These are phyloP conservation scores for Durio zibethinus DNA, from an alignment of 345 rosid genomes.

Conservation along the genomic window DNA sequence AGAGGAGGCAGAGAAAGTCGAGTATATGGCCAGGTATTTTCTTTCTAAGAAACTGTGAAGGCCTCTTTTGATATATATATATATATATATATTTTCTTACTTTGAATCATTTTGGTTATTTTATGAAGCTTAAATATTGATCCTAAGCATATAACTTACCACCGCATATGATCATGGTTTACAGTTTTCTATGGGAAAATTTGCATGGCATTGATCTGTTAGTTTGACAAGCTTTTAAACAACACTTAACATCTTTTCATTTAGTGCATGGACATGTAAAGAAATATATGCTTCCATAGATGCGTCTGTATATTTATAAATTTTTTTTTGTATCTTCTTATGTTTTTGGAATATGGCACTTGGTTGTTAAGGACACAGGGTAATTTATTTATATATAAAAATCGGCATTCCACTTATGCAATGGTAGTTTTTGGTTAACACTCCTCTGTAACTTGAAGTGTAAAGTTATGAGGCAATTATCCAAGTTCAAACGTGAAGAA, in stretches of 20 bases:
- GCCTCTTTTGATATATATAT: not conserved
- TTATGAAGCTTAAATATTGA: not conserved
- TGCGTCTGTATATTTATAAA: not conserved
- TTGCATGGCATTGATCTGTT: not conserved
- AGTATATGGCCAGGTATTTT: slow-evolving; percentile 75
- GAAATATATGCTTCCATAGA: not conserved
- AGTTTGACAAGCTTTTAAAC: not conserved
- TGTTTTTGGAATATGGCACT: not conserved
- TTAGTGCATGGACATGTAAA: not conserved
- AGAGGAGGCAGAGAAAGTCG: slow-evolving; percentile 94
- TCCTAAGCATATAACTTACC: not conserved
- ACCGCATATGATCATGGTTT: not conserved
- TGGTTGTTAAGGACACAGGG: not conserved
- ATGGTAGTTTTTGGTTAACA: not conserved
- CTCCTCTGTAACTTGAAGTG: not conserved
- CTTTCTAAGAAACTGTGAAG: slow-evolving; percentile 9
- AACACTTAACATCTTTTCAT: not conserved
- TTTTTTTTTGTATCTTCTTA: not conserved
- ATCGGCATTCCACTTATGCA: not conserved
- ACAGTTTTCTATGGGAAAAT: not conserved
- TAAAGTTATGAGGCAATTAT: slow-evolving; percentile 1
- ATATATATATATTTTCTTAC: not conserved
- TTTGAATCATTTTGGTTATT: not conserved
- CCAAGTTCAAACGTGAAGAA: slow-evolving; percentile 85
- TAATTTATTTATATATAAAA: not conserved